These are phyloP conservation scores for Starmerella kuoi DNA, from an alignment of 805 yeast genomes.

Conservation along the genomic window DNA sequence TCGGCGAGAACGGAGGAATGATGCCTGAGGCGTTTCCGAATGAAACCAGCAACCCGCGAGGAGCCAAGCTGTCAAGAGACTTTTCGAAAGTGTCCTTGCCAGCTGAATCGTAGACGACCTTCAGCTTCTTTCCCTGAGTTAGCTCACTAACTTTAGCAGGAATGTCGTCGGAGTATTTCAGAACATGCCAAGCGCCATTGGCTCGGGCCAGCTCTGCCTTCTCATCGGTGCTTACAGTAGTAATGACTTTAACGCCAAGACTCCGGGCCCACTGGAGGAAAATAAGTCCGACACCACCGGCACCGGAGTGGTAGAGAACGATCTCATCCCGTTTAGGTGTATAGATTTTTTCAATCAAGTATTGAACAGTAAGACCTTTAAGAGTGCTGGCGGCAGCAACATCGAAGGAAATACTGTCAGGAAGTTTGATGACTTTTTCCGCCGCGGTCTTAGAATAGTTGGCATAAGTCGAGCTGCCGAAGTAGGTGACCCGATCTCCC, in stretches of 20 bases:
- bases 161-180: constrained; percentile 33
- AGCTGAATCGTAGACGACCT: constrained; percentile 30
- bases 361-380: constrained; percentile 65
- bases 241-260: constrained; percentile 72
- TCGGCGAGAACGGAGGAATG: constrained; percentile 53
- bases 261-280: constrained; percentile 50
- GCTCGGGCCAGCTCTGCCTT: constrained; percentile 54
- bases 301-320: constrained; percentile 79
- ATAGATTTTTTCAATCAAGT: constrained; percentile 52
- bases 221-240: constrained; percentile 66
- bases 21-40: constrained; percentile 83
- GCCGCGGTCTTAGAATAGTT: constrained; percentile 45
- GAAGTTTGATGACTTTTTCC: constrained; percentile 36
- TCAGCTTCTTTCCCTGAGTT: constrained; percentile 27
- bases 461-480: constrained; percentile 66
- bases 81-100: constrained; percentile 59
- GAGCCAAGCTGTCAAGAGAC: constrained; percentile 46
- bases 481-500: constrained; percentile 37
- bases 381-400: constrained; percentile 47
- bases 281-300: constrained; percentile 83
- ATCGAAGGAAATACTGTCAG: constrained; percentile 39
- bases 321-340: constrained; percentile 54
- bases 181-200: constrained; percentile 64
- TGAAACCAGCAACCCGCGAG: constrained; percentile 59
- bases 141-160: constrained; percentile 26